phyloP scores from a whole-genome alignment of 805 yeast genomes.

The Cyberlindnera euphorbiiphila region DNA sequence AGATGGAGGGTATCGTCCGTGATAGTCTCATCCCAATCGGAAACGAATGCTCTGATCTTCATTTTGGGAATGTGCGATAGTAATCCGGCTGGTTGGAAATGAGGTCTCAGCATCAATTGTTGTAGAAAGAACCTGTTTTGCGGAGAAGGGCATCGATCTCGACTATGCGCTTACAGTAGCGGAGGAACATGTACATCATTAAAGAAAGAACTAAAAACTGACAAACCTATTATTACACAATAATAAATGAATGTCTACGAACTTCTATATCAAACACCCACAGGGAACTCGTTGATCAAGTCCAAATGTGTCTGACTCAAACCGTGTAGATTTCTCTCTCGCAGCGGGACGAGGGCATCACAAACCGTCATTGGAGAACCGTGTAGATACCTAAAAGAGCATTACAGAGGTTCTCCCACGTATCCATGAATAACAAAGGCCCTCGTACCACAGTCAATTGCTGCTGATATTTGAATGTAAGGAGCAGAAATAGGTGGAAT shows the following conservation, averaged over 20 bases:
- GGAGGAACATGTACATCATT: not conserved
- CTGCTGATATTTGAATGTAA: constrained; percentile 27
- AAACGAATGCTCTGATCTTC: constrained; percentile 34
- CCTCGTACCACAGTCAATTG: constrained; percentile 1
- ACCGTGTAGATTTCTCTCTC: constrained; percentile 30
- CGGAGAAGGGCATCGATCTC: no score
- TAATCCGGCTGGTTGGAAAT: no score
- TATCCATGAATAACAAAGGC: not conserved
- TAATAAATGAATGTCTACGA: constrained; percentile 24
- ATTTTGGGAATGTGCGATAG: no score
- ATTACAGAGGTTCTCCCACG: not conserved
- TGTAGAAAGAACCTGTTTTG: no score
- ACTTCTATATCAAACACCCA: constrained; percentile 32
- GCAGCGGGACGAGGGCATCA: constrained; percentile 16
- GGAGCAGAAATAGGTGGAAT: constrained; percentile 4
- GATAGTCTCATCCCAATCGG: constrained; percentile 69
- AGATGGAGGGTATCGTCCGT: constrained; percentile 54
- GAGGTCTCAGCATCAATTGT: no score
- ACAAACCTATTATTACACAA: not conserved
- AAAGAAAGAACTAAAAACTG: not conserved
- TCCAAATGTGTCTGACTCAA: constrained; percentile 29
- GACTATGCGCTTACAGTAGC: constrained; percentile 1
- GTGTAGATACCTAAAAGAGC: no score
- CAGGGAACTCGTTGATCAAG: constrained; percentile 10
- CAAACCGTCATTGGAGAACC: constrained; percentile 8